These are phyloP conservation scores for Blastomyces percursus DNA, from an alignment of 2,329 filamentous ascomycete species.

Conservation along the genomic window DNA sequence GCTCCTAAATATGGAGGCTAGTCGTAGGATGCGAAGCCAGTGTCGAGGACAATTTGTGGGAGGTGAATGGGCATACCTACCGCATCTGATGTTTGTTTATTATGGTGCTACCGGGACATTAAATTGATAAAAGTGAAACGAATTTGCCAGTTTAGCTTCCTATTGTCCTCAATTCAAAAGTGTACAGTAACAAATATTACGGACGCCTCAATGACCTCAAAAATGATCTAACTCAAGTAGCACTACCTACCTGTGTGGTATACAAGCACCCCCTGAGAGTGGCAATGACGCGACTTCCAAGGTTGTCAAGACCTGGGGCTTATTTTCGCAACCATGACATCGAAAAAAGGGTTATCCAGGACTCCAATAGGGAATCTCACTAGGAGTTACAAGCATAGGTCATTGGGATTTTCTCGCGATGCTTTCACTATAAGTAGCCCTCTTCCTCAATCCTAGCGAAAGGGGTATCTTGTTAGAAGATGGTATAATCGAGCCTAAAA, in stretches of 20 bases:
- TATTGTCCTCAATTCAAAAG: background rate
- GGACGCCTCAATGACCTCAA: background rate
- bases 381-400: background rate
- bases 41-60: conserved; percentile 23
- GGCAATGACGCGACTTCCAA: background rate
- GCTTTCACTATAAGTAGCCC: background rate
- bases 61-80: background rate
- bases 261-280: background rate
- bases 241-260: background rate
- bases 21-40: conserved; percentile 50
- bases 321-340: conserved; percentile 4
- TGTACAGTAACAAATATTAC: background rate
- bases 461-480: background rate
- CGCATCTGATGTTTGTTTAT: background rate
- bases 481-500: no score
- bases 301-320: background rate
- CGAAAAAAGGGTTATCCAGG: background rate
- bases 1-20: conserved; percentile 35
- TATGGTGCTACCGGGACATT: background rate
- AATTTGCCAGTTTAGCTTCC: background rate
- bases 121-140: background rate
- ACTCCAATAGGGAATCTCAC: background rate
- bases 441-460: background rate
- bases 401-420: background rate
- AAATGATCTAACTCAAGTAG: background rate